Evolutionary conservation across 192 early-diverging fungal genomes (phyloP).

Genomic region (Lobosporangium transversale): DNA sequence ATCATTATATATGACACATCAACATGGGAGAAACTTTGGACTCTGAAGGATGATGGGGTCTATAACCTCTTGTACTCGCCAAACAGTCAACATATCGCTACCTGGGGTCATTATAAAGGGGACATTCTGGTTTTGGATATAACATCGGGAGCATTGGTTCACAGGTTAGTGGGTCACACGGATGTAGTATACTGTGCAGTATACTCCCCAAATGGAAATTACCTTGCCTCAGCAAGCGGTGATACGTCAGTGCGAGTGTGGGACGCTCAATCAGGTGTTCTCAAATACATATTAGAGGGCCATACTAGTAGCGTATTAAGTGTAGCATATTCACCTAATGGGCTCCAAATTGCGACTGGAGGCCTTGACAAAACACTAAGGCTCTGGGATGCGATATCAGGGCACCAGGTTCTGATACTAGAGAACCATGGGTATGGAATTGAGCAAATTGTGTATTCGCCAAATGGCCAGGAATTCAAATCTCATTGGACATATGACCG

Average conservation of each 20-base stretch:
- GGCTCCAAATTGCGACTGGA: neutral
- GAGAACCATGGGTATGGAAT: neutral
- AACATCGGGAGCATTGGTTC: no score
- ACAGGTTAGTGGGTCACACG: no score
- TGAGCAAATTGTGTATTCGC: neutral
- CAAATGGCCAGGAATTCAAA: neutral
- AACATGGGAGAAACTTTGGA: no score
- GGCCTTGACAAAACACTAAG: neutral
- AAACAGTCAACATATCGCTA: no score
- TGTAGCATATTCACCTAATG: neutral
- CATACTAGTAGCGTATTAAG: neutral
- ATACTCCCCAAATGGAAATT: neutral
- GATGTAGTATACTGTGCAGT: neutral
- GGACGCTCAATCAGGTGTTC: neutral
- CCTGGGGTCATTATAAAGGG: no score
- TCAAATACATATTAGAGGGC: neutral
- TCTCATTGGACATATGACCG: no score
- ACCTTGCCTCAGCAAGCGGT: neutral
- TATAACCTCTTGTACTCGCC: no score
- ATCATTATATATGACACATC: no score
- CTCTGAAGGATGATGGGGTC: no score
- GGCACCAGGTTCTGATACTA: neutral
- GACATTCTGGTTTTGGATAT: no score
- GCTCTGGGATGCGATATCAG: neutral
- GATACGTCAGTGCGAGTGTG: neutral